Conservation (phyloP, 2,329 filamentous ascomycete species). For the Grosmannia huntii region DNA sequence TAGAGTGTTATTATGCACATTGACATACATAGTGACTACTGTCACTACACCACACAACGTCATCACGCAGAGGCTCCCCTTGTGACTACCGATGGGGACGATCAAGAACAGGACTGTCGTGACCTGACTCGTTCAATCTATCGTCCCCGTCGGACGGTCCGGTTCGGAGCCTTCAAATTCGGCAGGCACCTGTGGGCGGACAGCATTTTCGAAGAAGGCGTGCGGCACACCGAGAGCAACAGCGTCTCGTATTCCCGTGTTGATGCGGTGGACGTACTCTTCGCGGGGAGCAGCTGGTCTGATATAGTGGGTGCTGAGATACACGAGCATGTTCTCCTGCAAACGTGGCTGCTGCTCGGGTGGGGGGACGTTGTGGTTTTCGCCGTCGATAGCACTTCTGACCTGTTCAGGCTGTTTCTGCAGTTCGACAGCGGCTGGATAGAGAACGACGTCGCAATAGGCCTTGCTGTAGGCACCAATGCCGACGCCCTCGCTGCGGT, state of each 20-base stretch:
- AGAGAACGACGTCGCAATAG: conserved; percentile 21
- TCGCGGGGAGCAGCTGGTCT: conserved; percentile 22
- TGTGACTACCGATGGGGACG: no score
- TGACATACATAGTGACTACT: no score
- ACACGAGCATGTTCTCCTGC: conserved; percentile 23
- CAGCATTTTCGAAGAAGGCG: not conserved
- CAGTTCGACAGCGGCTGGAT: conserved; percentile 16
- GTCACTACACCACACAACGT: no score
- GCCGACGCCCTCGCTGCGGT: conserved; percentile 23
- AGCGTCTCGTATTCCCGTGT: conserved; percentile 25
- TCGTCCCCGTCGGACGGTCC: no score
- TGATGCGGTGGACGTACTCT: conserved; percentile 28
- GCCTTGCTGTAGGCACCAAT: conserved; percentile 26
- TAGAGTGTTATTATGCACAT: no score
- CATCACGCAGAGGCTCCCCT: no score
- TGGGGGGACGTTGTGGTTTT: not conserved
- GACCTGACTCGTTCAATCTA: no score
- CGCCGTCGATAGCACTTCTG: conserved; percentile 6
- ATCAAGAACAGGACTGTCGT: no score
- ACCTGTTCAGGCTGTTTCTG: not conserved
- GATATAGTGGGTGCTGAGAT: conserved; percentile 22
- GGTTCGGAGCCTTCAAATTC: not conserved
- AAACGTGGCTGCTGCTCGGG: not conserved
- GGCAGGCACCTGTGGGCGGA: not conserved
- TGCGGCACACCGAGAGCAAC: conserved; percentile 16